Base-by-base conservation (phyloP, 2,329 filamentous ascomycete species). In the Arthroderma sp. region DNA sequence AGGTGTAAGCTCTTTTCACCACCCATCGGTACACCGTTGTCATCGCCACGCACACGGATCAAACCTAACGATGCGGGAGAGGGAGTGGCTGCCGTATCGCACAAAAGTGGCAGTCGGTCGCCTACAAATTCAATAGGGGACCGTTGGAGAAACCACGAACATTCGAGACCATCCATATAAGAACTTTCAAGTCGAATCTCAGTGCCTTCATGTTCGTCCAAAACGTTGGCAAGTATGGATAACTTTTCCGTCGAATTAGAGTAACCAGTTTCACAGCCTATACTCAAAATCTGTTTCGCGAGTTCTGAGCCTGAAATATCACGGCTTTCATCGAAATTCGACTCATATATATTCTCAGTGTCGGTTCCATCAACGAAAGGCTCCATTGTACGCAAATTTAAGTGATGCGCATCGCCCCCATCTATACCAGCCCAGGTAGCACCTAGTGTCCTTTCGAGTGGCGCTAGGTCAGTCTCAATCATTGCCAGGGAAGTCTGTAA, bases 121-220 rank as follows among this genome's bases (percentile, higher is more conserved):
- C 50, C 45, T 8, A 51, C 45, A 38, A 60, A 57, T 48, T 60
- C 57, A 38, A 64, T 49, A 6, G 61, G 58, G n/a, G 57, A 61
- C 41, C 56, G 55, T 37, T 57, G 54, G 33, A 57, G 57, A 6
- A 55, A 48, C 62, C 62, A 65, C 10, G 56, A 53, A 44, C 59
- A 55, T 28, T 62, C 55, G 11, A 38, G 37, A 36, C 30, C 49
- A 28, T 32, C 48, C 38, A n/a, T 36, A 45, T 31, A 15, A 15
- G 32, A 2, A 2, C 11, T 11, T 10, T 28, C 28, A 30, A 60
- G 45, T 3, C 50, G 53, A 36, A 62, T 50, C 8, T 54, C 46
- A 9, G 47, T 44, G 1, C 62, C 62, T 34, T 63, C 60, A 38
- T 57, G 50, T 28, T 65, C 61, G 42, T 64, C 53, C 29, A 66